Percentiles rank a stretch among this genome's conserved stretches.
phyloP scores from a whole-genome alignment of 805 yeast species.

The Candida koratica region DNA sequence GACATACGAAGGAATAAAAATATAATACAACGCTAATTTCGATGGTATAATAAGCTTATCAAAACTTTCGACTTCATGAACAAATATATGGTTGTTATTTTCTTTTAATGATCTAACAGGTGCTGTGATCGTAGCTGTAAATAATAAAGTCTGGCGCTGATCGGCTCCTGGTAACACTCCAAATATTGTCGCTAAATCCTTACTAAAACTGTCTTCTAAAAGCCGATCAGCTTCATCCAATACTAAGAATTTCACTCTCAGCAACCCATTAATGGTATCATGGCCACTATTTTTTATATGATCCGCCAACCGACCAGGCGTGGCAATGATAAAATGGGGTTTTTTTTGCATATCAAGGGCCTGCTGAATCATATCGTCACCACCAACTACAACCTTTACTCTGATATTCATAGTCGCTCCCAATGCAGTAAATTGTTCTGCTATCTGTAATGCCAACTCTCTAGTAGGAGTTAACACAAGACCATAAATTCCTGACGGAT shows the following conservation, averaged over 20 bases:
- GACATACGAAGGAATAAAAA: conserved; percentile 81
- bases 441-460: conserved; percentile 93
- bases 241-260: conserved; percentile 75
- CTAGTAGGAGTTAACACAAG: conserved; percentile 86
- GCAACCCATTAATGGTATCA: conserved; percentile 76
- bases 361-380: conserved; percentile 89
- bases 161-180: conserved; percentile 64
- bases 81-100: conserved; percentile 54
- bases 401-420: conserved; percentile 87
- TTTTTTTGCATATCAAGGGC: conserved; percentile 72
- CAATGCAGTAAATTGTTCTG: conserved; percentile 91
- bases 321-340: conserved; percentile 94
- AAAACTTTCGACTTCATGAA: conserved; percentile 71
- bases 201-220: conserved; percentile 76
- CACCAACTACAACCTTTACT: conserved; percentile 87
- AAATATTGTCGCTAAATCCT: conserved; percentile 72
- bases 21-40: conserved; percentile 59
- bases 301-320: conserved; percentile 95
- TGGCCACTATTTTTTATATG: conserved; percentile 86
- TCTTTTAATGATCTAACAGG: conserved; percentile 79
- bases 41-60: conserved; percentile 80
- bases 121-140: conserved; percentile 95
- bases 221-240: conserved; percentile 95
- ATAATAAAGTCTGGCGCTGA: conserved; percentile 79
- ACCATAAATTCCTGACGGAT: conserved; percentile 91